Conservation (phyloP, 2,329 filamentous ascomycete species). For the Onygenales sp. region DNA sequence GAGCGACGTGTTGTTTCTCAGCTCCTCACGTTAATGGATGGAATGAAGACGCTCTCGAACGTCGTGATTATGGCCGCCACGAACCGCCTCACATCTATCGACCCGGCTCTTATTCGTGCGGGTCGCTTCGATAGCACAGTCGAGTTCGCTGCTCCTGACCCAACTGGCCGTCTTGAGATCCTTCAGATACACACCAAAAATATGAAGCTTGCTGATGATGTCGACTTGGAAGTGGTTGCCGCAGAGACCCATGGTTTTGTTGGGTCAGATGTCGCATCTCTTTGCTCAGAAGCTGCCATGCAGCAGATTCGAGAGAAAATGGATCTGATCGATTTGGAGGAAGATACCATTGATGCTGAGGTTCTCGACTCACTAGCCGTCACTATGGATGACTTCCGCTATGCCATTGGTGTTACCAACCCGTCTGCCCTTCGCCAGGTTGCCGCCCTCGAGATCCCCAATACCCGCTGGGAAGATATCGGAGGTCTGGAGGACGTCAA, state of each 20-base stretch:
- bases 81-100: conserved; percentile 97
- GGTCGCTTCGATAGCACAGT: conserved; percentile 98
- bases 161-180: conserved; percentile 96
- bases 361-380: conserved; percentile 96
- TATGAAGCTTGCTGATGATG: conserved; percentile 97
- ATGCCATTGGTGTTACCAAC: conserved; percentile 95
- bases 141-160: conserved; percentile 95
- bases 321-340: conserved; percentile 97
- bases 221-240: conserved; percentile 93
- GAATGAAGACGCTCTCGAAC: conserved; percentile 98
- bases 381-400: conserved; percentile 99
- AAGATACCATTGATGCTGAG: conserved; percentile 98
- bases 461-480: conserved; percentile 99
- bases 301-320: conserved; percentile 99
- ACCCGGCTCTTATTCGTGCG: conserved; percentile 93
- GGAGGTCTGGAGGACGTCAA: conserved; percentile 97
- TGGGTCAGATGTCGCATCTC: conserved; percentile 93
- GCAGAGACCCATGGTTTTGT: conserved; percentile 98
- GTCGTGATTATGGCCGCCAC: conserved; percentile 99
- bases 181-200: conserved; percentile 99
- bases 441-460: conserved; percentile 97
- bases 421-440: conserved; percentile 97
- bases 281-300: conserved; percentile 99
- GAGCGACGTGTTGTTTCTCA: conserved; percentile 98
- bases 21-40: conserved; percentile 95